Conservation (phyloP, 192 early-diverging fungal species). For the Entomortierella parvispora region DNA sequence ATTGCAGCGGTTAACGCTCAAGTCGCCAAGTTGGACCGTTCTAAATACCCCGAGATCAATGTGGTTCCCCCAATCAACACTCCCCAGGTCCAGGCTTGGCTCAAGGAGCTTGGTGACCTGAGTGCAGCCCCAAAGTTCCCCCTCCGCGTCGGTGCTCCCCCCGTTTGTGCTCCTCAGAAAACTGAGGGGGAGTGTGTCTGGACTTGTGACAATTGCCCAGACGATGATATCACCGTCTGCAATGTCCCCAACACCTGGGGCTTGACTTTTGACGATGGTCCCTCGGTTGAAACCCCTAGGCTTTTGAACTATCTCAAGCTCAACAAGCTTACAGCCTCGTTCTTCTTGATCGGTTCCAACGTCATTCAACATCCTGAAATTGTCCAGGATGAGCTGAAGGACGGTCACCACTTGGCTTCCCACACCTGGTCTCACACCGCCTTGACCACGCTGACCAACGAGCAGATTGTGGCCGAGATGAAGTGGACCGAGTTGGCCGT, state of each 20-base stretch:
- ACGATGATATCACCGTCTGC: slow-evolving; percentile 57
- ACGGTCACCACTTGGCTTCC: slow-evolving; percentile 66
- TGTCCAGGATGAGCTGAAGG: slow-evolving; percentile 46
- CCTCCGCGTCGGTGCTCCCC: slow-evolving; percentile 40
- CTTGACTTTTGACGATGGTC: slow-evolving; percentile 65
- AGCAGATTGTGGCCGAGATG: slow-evolving; percentile 69
- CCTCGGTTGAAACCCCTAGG: slow-evolving; percentile 53
- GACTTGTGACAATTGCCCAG: slow-evolving; percentile 56
- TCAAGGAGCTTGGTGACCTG: slow-evolving; percentile 47
- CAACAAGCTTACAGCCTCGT: slow-evolving; percentile 57
- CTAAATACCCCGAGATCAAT: slow-evolving; percentile 35
- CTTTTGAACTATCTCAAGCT: slow-evolving; percentile 59
- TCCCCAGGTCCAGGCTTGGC: slow-evolving; percentile 35
- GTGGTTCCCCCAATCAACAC: slow-evolving; percentile 18
- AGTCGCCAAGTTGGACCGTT: slow-evolving; percentile 14
- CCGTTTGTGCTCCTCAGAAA: slow-evolving; percentile 55
- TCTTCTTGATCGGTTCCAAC: slow-evolving; percentile 67
- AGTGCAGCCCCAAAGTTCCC: slow-evolving; percentile 28
- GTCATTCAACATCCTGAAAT: slow-evolving; percentile 57
- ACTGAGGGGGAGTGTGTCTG: slow-evolving; percentile 63
- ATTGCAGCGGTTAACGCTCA: slow-evolving; percentile 39
- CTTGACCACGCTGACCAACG: slow-evolving; percentile 60
- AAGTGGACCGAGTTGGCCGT: slow-evolving; percentile 73
- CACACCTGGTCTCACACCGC: slow-evolving; percentile 76
- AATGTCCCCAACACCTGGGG: slow-evolving; percentile 62